Percentiles rank a stretch among this genome's conserved stretches.
Evolutionary conservation across 192 early-diverging fungal species (phyloP).

Genomic region (Pecoramyces ruminantium): DNA sequence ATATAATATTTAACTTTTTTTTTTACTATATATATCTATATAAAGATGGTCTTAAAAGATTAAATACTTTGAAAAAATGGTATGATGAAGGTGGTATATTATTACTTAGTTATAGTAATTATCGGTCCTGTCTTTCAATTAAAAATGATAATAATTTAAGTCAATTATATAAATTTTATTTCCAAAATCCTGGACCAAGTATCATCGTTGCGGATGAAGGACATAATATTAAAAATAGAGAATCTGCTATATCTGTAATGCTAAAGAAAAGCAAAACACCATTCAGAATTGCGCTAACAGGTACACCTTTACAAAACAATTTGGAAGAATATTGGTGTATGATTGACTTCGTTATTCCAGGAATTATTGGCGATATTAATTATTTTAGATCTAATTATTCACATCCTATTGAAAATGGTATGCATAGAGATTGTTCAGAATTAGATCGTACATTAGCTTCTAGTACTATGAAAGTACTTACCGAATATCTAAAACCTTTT

Average conservation of each 20-base stretch:
- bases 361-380: constrained; percentile 30
- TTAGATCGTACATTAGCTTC: not conserved
- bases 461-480: not conserved
- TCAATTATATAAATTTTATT: constrained; percentile 2
- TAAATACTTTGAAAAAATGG: not conserved
- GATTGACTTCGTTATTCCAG: constrained; percentile 56
- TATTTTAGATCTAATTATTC: constrained; percentile 39
- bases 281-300: constrained; percentile 57
- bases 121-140: not conserved
- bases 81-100: not conserved
- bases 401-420: constrained; percentile 37
- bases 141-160: not conserved
- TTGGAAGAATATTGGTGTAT: constrained; percentile 63
- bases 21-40: too few relatives aligned
- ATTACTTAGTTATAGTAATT: not conserved
- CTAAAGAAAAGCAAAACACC: constrained; percentile 26
- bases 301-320: constrained; percentile 71
- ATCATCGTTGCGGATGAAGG: constrained; percentile 69
- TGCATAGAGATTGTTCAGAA: constrained; percentile 23
- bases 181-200: constrained; percentile 48
- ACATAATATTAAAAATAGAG: constrained; percentile 49
- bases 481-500: not conserved
- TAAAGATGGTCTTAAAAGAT: not conserved
- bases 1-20: too few relatives aligned
- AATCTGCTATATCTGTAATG: not conserved